These are phyloP conservation scores for Pterocarpus macrocarpus DNA, from an alignment of 306 rosid genomes.

Conservation along the genomic window DNA sequence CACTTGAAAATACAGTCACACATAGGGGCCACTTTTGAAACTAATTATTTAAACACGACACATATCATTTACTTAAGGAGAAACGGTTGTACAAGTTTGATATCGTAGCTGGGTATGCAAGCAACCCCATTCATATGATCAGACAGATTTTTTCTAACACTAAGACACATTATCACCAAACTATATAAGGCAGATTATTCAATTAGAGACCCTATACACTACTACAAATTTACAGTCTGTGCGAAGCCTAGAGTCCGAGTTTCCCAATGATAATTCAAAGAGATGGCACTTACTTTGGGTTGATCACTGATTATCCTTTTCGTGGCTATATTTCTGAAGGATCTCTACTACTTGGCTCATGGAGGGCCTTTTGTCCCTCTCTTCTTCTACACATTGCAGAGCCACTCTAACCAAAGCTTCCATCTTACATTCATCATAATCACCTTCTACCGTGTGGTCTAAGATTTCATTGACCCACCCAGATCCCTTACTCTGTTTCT, in stretches of 20 bases:
- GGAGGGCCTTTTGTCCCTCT: slow-evolving; percentile 62
- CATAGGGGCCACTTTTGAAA: neutral
- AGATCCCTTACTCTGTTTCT: slow-evolving; percentile 8
- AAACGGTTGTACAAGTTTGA: neutral
- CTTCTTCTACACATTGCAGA: slow-evolving; percentile 63
- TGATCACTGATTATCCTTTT: slow-evolving; percentile 3
- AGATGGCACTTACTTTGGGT: neutral
- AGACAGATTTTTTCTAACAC: neutral
- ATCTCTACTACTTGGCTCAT: slow-evolving; percentile 63
- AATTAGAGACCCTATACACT: neutral
- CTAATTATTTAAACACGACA: neutral
- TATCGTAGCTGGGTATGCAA: neutral
- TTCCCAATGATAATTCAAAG: neutral
- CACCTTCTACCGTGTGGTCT: slow-evolving; percentile 49
- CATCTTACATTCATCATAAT: slow-evolving; percentile 44
- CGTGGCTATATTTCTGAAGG: slow-evolving; percentile 36
- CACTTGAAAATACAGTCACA: neutral
- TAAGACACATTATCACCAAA: neutral
- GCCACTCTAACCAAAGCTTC: slow-evolving; percentile 52
- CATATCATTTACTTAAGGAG: neutral
- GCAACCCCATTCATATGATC: neutral
- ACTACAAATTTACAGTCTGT: neutral
- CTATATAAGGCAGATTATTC: neutral
- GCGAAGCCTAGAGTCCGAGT: neutral
- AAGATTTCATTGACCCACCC: slow-evolving; percentile 51